A percentile compares a stretch with the other conserved stretches of the same genome.
These are phyloP conservation scores for Magnolia sinica DNA, from an alignment of 164 flowering plant species.

Conservation along the genomic window DNA sequence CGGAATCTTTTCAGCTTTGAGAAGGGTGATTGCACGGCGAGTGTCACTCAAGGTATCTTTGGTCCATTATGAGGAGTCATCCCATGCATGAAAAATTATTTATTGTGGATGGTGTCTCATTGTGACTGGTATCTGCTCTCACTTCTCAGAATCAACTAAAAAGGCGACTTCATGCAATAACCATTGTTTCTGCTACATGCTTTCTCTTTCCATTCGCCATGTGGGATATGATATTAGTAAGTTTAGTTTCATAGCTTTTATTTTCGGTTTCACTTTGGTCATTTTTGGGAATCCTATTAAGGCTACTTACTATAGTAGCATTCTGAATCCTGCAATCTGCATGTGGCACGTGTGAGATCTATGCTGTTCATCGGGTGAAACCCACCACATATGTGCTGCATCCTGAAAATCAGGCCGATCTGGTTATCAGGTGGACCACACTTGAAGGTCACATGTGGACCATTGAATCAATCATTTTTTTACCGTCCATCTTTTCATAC, in stretches of 20 bases:
- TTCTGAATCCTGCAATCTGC: too few species aligned
- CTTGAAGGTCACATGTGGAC: background rate
- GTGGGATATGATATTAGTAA: slow-evolving; percentile 90
- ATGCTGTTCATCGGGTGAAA: too few species aligned
- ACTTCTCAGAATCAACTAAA: slow-evolving; percentile 94
- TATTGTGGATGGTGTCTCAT: slow-evolving; percentile 3
- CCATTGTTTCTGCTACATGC: slow-evolving; percentile 87
- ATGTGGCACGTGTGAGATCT: too few species aligned
- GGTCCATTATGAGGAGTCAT: background rate
- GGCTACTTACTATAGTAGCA: background rate
- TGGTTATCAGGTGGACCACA: background rate
- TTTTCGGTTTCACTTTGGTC: background rate
- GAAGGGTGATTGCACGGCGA: slow-evolving; percentile 94
- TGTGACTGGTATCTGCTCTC: slow-evolving; percentile 23
- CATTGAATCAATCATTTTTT: background rate
- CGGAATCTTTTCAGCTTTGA: slow-evolving; percentile 90
- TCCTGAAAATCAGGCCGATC: background rate
- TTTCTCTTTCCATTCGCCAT: slow-evolving; percentile 95
- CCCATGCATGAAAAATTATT: background rate
- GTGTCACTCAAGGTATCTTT: slow-evolving; percentile 83
- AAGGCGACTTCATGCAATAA: slow-evolving; percentile 87
- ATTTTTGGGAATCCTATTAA: background rate
- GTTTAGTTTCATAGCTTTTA: slow-evolving; percentile 14
- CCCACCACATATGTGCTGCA: background rate
- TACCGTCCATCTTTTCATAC: background rate